phyloP scores from a whole-genome alignment of 148 eudicot species.

The Rheum nobile region DNA sequence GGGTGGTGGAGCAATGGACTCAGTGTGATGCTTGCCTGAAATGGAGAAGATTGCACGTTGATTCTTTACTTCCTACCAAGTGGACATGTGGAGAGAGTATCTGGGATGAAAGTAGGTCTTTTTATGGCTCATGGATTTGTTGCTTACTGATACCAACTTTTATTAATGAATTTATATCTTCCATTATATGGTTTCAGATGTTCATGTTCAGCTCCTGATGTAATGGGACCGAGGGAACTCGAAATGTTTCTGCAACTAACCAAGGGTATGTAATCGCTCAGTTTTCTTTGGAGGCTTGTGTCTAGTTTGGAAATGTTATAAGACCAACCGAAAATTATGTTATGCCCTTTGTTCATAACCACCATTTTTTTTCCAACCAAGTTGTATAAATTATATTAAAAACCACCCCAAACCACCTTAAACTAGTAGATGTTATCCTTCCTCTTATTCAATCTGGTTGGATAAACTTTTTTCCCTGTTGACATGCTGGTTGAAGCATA shows the following conservation, averaged over 20 bases:
- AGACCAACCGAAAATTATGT: too few species aligned
- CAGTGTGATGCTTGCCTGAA: slow-evolving; percentile 63
- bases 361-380: too few species aligned
- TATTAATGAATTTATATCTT: neutral
- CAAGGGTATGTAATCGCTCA: slow-evolving; percentile 33
- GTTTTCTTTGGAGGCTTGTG: neutral
- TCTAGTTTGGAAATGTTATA: too few species aligned
- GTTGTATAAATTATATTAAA: too few species aligned
- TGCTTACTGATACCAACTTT: neutral
- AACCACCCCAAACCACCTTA: too few species aligned
- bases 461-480: too few species aligned
- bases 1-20: slow-evolving; percentile 65
- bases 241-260: slow-evolving; percentile 31
- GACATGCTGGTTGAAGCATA: too few species aligned
- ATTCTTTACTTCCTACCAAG: slow-evolving; percentile 54
- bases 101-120: slow-evolving; percentile 61
- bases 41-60: slow-evolving; percentile 67
- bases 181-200: slow-evolving; percentile 28
- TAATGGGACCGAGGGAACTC: slow-evolving; percentile 41
- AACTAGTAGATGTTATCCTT: too few species aligned
- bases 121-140: neutral
- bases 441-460: too few species aligned
- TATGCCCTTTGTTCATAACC: too few species aligned
- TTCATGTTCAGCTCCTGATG: slow-evolving; percentile 57
- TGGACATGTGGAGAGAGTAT: slow-evolving; percentile 62